These are phyloP conservation scores for Candida anutae DNA, from an alignment of 1,139 yeast genomes.

Conservation along the genomic window DNA sequence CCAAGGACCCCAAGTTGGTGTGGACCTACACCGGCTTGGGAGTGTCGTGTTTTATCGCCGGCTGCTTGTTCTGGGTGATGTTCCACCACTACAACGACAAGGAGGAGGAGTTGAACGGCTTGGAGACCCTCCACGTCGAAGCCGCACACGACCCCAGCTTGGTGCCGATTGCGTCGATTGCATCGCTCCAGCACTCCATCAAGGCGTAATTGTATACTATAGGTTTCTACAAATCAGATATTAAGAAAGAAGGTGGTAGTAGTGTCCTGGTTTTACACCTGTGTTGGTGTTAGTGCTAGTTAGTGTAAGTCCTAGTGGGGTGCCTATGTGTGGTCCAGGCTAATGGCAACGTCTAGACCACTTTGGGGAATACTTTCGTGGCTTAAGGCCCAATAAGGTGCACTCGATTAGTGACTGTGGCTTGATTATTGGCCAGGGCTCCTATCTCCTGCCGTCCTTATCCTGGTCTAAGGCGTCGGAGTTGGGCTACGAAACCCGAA, in stretches of 20 bases:
- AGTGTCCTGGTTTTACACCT: too few species aligned
- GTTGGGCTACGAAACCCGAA: too few species aligned
- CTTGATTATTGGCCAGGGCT: too few species aligned
- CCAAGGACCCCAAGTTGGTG: conserved; percentile 59
- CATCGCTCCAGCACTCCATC: conserved; percentile 9
- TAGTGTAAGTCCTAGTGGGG: too few species aligned
- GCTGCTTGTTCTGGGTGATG: conserved; percentile 52
- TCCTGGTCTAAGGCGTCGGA: too few species aligned
- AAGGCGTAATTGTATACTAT: conserved; percentile 6
- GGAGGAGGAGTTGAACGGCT: conserved; percentile 55
- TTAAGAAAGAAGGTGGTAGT: not conserved
- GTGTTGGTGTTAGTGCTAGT: too few species aligned
- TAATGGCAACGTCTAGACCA: too few species aligned
- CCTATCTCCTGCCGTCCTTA: too few species aligned
- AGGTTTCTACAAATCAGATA: conserved; percentile 1
- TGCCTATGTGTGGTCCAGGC: too few species aligned
- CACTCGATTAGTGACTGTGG: too few species aligned
- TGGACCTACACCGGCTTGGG: conserved; percentile 65
- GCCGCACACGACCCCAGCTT: conserved; percentile 9
- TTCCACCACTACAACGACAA: conserved; percentile 49
- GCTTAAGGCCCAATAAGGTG: too few species aligned
- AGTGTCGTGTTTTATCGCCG: conserved; percentile 51
- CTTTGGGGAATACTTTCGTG: too few species aligned
- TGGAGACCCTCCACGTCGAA: conserved; percentile 29
- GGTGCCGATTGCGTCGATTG: conserved; percentile 8